Percentiles rank a stretch among this genome's conserved stretches.
phyloP scores from a whole-genome alignment of 2,329 filamentous ascomycete species.

The Diaporthe helianthi region DNA sequence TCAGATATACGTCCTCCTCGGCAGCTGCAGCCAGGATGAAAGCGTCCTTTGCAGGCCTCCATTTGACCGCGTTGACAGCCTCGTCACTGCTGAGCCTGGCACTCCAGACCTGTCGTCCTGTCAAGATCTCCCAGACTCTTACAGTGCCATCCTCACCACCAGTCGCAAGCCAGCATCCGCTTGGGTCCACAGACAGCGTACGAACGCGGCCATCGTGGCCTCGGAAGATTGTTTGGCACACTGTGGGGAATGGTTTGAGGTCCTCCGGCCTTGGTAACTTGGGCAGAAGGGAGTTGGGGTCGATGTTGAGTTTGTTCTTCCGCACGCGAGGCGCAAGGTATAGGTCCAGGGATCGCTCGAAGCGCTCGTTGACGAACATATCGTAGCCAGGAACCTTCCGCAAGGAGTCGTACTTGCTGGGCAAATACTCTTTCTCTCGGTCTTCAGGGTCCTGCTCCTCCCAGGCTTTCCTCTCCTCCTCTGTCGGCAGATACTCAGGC shows the following conservation, averaged over 20 bases:
- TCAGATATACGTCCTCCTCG: slow-evolving; percentile 85
- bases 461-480: slow-evolving; percentile 85
- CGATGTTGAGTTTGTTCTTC: slow-evolving; percentile 95
- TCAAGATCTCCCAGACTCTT: slow-evolving; percentile 86
- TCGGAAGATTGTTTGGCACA: slow-evolving; percentile 84
- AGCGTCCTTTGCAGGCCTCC: slow-evolving; percentile 84
- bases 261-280: slow-evolving; percentile 94
- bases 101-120: slow-evolving; percentile 87
- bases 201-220: slow-evolving; percentile 91
- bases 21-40: slow-evolving; percentile 83
- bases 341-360: slow-evolving; percentile 92
- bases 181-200: slow-evolving; percentile 83
- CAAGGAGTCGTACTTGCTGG: slow-evolving; percentile 81
- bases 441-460: slow-evolving; percentile 88
- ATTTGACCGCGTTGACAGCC: slow-evolving; percentile 84
- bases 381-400: slow-evolving; percentile 93
- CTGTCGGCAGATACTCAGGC: slow-evolving; percentile 87
- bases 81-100: slow-evolving; percentile 79
- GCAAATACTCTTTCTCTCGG: slow-evolving; percentile 85
- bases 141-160: slow-evolving; percentile 95
- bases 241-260: slow-evolving; percentile 91
- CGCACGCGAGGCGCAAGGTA: slow-evolving; percentile 93
- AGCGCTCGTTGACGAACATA: slow-evolving; percentile 90
- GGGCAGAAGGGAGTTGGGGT: slow-evolving; percentile 88
- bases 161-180: slow-evolving; percentile 84